phyloP scores from a whole-genome alignment of 1,284 basidiomycete species.

The Malassezia japonica region DNA sequence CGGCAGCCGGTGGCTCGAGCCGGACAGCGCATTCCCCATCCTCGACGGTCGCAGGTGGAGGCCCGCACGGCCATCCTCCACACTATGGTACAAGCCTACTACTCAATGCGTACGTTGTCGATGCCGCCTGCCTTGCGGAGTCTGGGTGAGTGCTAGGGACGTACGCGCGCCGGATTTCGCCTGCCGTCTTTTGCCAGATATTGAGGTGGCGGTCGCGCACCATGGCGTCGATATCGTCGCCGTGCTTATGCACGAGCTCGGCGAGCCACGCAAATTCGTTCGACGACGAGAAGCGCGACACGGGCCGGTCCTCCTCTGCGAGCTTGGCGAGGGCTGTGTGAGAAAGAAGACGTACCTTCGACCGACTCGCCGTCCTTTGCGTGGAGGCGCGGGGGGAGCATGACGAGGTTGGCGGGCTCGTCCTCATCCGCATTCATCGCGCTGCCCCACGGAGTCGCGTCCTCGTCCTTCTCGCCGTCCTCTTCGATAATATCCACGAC shows the following conservation, averaged over 20 bases:
- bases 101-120: background rate
- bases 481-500: slow-evolving; percentile 66
- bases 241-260: slow-evolving; percentile 63
- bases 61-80: no score
- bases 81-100: slow-evolving; percentile 1
- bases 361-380: slow-evolving; percentile 11
- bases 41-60: background rate
- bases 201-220: slow-evolving; percentile 70
- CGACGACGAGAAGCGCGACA: slow-evolving; percentile 59
- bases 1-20: slow-evolving; percentile 4
- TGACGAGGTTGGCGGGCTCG: slow-evolving; percentile 15
- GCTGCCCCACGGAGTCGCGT: slow-evolving; percentile 48
- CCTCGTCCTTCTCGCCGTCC: slow-evolving; percentile 52
- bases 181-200: slow-evolving; percentile 72
- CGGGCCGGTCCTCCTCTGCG: slow-evolving; percentile 52
- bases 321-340: slow-evolving; percentile 53
- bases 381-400: slow-evolving; percentile 7
- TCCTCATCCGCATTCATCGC: slow-evolving; percentile 22
- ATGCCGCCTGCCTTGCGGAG: slow-evolving; percentile 14
- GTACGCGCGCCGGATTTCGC: slow-evolving; percentile 58
- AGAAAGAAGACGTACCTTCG: slow-evolving; percentile 10
- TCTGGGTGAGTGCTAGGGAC: slow-evolving; percentile 9
- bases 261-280: slow-evolving; percentile 64
- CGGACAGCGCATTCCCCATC: slow-evolving; percentile 14
- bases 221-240: slow-evolving; percentile 66